Evolutionary conservation across 164 flowering plant species (phyloP), one percentile per base, ranked within the genome.

Genomic region (Kingdonia uniflora): DNA sequence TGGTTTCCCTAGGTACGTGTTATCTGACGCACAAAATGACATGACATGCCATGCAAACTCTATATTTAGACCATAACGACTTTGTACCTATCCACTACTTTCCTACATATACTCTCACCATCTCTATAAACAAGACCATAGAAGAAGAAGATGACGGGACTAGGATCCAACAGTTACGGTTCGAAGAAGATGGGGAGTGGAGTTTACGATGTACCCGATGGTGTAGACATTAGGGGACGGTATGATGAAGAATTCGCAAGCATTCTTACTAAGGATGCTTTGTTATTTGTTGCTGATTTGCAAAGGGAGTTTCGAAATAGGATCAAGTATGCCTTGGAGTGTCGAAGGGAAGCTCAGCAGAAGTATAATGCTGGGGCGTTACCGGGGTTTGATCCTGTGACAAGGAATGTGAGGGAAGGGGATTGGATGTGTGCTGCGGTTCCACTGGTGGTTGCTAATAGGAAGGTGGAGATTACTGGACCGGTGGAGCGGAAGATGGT

Each of bases 401-500:
- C 95, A 0, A 75, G 52, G 69, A 55, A 56, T 47, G 54, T 90
- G 0, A 75, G 97, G 55, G 87, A 86, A 0, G 81, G 74, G 0
- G 80, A 80, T 1, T 90, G 97, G 97, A 63, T 68, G 0, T 86
- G 95, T 64, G 83, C 88, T 0, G 45, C 80, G 0, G 80, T 74
- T 6, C 89, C 95, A 0, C 80, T 84, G 0, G 82, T 79, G 10
- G 74, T 90, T 6, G 87, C 87, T 33, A 95, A 90, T 52, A 68
- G 97, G 67, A 81, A 70, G 66, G 97, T 90, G 55, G 97, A 90
- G 78, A 90, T 87, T 50, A 90, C 95, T 0, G 97, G 97, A 0
- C 97, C 97, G 0, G 87, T 77, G 16, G 96, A 90, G 62, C 55
- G 95, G 67, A 90, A 90, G 78, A 90, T 90, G 97, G 57, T 87